Base-by-base conservation (phyloP, 129 eudicot species). In the Kitagawia praeruptora region DNA sequence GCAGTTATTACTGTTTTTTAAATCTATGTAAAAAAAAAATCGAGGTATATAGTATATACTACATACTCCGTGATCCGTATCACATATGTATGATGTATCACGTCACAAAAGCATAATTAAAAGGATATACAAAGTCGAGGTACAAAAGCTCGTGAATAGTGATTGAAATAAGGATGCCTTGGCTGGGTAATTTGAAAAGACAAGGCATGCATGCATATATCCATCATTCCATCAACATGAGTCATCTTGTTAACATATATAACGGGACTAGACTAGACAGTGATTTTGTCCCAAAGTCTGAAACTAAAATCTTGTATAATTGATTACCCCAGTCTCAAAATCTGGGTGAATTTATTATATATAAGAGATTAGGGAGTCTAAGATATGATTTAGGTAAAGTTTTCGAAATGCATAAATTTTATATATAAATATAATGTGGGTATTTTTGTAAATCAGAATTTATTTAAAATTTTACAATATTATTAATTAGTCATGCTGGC, bases 141-240 rank as follows among this genome's bases (percentile, higher is more conserved):
- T n/a, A 34, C 11, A 69, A 69, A 69, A 69, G 74, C 8, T 69
- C 10, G 69, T 8, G 37, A 25, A 61, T 1, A 61, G 42, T 69
- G 40, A 69, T 69, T 69, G 74, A 28, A 69, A 34, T 21, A 18
- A 67, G 41, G 28, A 38, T 16, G 75, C n/a, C n/a, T n/a, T n/a
- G n/a, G 0, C 6, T 0, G 28, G 25, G 9, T 72, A 37, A 72
- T 8, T 0, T n/a, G 75, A 72, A 72, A 72, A 40, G 76, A 72
- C 76, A 23, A 72, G 76, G 48, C 76, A 40, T 40, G 51, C 76
- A 40, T 72, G 76, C 7, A 41, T 41, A 41, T 72, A 40, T 72
- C 51, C 45, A 41, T 72, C 75, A 8, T 21, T 72, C 51, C 45
- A 41, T 72, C 75, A 8, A 18, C 2, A 41, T 19, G 13, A 72